phyloP scores from a whole-genome alignment of 2,329 filamentous ascomycete genomes.

The Penicillium sp. region DNA sequence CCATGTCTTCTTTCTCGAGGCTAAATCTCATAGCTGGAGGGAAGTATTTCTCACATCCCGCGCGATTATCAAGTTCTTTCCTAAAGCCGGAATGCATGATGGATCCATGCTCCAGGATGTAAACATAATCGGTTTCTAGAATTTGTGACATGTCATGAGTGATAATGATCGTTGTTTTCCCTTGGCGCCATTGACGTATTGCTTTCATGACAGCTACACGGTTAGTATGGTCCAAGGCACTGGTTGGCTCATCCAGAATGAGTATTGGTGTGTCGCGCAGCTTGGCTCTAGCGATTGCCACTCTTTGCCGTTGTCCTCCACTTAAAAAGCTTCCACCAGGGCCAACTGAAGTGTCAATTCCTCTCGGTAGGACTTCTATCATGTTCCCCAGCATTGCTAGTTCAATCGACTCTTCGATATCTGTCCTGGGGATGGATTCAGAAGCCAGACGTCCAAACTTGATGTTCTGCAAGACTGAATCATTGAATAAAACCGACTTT shows the following conservation, averaged over 20 bases:
- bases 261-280: constrained; percentile 76
- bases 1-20: not conserved
- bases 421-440: constrained; percentile 49
- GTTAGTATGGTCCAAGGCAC: constrained; percentile 75
- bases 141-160: constrained; percentile 88
- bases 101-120: constrained; percentile 69
- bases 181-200: constrained; percentile 72
- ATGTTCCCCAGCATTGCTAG: constrained; percentile 69
- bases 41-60: constrained; percentile 27
- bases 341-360: constrained; percentile 71
- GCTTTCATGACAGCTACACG: constrained; percentile 68
- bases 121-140: constrained; percentile 69
- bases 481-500: constrained; percentile 75
- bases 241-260: constrained; percentile 85
- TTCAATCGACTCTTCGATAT: constrained; percentile 63
- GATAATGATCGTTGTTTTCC: constrained; percentile 87
- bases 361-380: constrained; percentile 65
- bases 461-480: constrained; percentile 76
- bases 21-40: not conserved
- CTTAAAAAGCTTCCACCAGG: constrained; percentile 69
- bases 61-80: constrained; percentile 49
- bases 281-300: constrained; percentile 76
- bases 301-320: constrained; percentile 79
- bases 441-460: constrained; percentile 63
- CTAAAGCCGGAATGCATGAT: constrained; percentile 70